phyloP scores from a whole-genome alignment of 257 asterid species.

The Solanum paucissectum region DNA sequence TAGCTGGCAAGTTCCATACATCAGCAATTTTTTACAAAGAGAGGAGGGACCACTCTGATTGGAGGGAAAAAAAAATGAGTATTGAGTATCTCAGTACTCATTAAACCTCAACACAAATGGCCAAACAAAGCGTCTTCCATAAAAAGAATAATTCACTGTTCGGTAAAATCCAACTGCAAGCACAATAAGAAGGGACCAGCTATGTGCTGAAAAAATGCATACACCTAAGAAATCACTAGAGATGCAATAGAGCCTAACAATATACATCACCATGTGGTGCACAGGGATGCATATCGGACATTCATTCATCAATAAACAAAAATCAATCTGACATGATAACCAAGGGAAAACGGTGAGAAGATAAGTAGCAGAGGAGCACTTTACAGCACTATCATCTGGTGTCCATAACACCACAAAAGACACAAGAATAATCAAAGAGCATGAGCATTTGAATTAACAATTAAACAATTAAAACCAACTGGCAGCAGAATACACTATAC shows the following conservation, averaged over 20 bases:
- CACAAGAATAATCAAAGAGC: background rate
- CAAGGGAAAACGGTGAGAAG: background rate
- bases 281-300: background rate
- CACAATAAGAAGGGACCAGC: too few relatives aligned
- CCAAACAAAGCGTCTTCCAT: too few relatives aligned
- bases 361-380: background rate
- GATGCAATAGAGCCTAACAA: background rate
- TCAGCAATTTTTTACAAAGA: background rate
- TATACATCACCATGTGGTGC: background rate
- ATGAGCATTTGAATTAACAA: background rate
- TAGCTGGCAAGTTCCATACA: background rate
- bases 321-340: background rate
- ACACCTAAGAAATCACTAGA: background rate
- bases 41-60: background rate
- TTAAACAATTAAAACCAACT: too few relatives aligned
- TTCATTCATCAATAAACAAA: background rate
- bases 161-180: too few relatives aligned
- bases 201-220: background rate
- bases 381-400: background rate
- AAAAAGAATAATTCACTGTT: too few relatives aligned
- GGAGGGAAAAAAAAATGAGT: background rate
- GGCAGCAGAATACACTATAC: too few relatives aligned
- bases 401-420: background rate
- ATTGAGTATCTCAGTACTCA: too few relatives aligned
- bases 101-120: too few relatives aligned